Evolutionary conservation across 2,329 filamentous ascomycete species (phyloP), one percentile per base, ranked within the genome.

Genomic region (Sclerotinia nivalis): DNA sequence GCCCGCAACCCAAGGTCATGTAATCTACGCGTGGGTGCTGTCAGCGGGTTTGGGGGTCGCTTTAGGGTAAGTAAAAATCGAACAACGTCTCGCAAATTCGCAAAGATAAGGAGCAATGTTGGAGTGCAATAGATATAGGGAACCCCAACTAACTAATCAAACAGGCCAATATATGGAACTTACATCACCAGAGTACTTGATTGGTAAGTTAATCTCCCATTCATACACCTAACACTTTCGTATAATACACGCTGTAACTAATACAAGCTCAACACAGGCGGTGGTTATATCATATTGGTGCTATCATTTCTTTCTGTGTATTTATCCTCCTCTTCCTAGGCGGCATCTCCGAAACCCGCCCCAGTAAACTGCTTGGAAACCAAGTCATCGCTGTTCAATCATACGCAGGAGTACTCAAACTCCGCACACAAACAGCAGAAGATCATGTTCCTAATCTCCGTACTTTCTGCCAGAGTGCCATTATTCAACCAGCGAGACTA

Each of bases 11-110:
- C 79, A 84, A 20, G 80, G 84, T 10, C 85, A 82, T 82, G 74
- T 82, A 20, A 78, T 85, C 12, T 82, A 81, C 68, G 74, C 80
- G 9, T 85, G 83, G 83, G 80, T 81, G 43, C 76, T 79, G 31
- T 78, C 78, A 12, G 79, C 82, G 1, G 83, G 82, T 2, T 73
- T 82, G 8, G 84, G 82, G 0, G 72, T 85, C 15, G 78, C 80
- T 60, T 59, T 50, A 13, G 66, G 66, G 66, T 61, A 60, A 49
- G 66, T 61, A 1, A 8, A 7, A 13, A 20, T 50, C 10, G 9
- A 5, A 40, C 22, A 28, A 10, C 13, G 9, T 22, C 4, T 13
- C 22, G 20, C 28, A 15, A n/a, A 10, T 15, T 0, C 6, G 18
- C 4, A n/a, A 9, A 22, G 10, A 49, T 10, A 15, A 50, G 20